phyloP scores from a whole-genome alignment of 192 early-diverging fungal genomes.

The Fimicolochytrium jonesii region DNA sequence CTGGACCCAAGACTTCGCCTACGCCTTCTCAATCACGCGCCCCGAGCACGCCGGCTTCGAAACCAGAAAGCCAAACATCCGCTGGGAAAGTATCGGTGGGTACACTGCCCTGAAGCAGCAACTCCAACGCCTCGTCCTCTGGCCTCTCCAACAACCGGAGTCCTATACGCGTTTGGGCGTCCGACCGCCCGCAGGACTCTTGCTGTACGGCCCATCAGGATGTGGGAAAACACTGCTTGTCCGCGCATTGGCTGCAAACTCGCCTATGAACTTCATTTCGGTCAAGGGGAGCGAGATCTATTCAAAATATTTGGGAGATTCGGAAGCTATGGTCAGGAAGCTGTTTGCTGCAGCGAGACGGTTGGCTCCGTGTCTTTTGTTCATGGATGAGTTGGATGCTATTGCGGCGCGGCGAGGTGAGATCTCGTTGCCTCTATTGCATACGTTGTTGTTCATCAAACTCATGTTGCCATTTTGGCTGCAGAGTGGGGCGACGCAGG shows the following conservation, averaged over 20 bases:
- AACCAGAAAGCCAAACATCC: constrained; percentile 39
- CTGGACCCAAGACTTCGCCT: constrained; percentile 47
- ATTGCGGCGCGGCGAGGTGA: constrained; percentile 78
- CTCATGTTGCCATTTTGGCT: too few relatives aligned
- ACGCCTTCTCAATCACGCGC: constrained; percentile 51
- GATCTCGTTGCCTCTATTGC: background rate
- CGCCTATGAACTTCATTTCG: constrained; percentile 77
- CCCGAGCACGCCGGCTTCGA: constrained; percentile 63
- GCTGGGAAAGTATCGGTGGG: constrained; percentile 73
- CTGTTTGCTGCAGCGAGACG: constrained; percentile 79
- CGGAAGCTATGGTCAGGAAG: constrained; percentile 73
- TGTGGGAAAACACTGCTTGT: constrained; percentile 90
- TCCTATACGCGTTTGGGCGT: constrained; percentile 61
- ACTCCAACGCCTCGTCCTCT: constrained; percentile 55
- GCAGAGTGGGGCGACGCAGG: constrained; percentile 48
- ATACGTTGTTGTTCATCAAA: too few relatives aligned
- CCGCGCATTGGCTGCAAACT: constrained; percentile 70
- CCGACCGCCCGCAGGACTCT: constrained; percentile 70
- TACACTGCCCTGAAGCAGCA: constrained; percentile 48
- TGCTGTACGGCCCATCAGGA: constrained; percentile 87
- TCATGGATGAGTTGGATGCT: constrained; percentile 93
- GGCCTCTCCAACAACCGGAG: constrained; percentile 55
- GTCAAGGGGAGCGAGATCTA: constrained; percentile 87
- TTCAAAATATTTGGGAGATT: constrained; percentile 94
- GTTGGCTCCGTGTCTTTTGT: constrained; percentile 86